Evolutionary conservation across 306 rosid species (phyloP), one percentile per base, ranked within the genome.

Genomic region (Cucurbita maxima): DNA sequence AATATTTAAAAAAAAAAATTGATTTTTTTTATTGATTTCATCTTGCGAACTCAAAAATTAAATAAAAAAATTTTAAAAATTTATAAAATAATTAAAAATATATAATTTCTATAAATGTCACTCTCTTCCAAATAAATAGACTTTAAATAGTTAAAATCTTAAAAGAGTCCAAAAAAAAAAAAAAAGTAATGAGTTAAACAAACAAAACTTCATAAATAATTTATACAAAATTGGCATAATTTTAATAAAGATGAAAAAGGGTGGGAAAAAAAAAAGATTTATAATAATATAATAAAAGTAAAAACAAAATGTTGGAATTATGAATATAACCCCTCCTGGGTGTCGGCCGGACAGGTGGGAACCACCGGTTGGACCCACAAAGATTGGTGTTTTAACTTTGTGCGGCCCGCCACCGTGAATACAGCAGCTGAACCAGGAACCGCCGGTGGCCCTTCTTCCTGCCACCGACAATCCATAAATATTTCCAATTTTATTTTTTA

Each of bases 391-490:
- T 66, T 30, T 22, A 50, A 69, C 71, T 19, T 66, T 4, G 57
- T 25, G 25, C 58, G 58, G 58, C 30, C 43, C 73, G 43, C 22
- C 41, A 48, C 73, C 73, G 73, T 68, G 73, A 45, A 68, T 47
- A 47, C 73, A 45, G 73, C 58, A 70, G 44, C 58, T 8, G 58
- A 70, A 25, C 74, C 58, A 15, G 58, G 58, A 8, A 70, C 55
- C 72, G 72, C 72, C 72, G 72, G 37, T 64, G n/a, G 37, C 72
- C 72, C 10, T 7, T 66, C 54, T 16, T 25, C 43, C 30, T 6
- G 14, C 74, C 74, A 70, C 74, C 74, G 74, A 70, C 74, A 70
- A 70, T 69, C 4, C 43, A 7, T 20, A 30, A 3, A 14, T 69
- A 9, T 19, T 9, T 67, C 5, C 55, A 0, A 2, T 20, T 20